Conservation (phyloP, 2,329 filamentous ascomycete species). For the Aspergillus tanneri region DNA sequence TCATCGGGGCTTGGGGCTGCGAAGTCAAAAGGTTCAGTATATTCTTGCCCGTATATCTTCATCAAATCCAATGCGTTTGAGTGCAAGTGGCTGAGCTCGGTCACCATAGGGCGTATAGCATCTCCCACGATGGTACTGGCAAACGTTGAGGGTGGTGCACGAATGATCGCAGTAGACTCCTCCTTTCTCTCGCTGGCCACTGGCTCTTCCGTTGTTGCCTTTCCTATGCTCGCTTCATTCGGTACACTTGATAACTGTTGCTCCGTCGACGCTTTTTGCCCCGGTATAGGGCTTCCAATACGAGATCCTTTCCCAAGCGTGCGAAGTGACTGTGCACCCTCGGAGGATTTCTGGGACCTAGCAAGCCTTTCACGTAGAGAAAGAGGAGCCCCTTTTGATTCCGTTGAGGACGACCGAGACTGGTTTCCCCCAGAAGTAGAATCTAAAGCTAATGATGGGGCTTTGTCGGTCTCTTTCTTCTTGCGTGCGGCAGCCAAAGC, state of each 20-base stretch:
- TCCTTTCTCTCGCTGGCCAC: conserved; percentile 15
- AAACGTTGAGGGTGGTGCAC: conserved; percentile 52
- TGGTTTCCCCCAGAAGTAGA: conserved; percentile 7
- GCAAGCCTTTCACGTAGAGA: conserved; percentile 43
- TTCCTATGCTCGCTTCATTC: conserved; percentile 2
- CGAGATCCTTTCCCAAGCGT: conserved; percentile 20
- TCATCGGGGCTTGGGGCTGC: conserved; percentile 88
- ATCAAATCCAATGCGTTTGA: conserved; percentile 36
- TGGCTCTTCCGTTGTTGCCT: conserved; percentile 8
- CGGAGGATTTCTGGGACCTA: conserved; percentile 28
- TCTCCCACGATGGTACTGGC: conserved; percentile 46
- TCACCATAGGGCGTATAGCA: conserved; percentile 22
- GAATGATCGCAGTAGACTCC: conserved; percentile 30
- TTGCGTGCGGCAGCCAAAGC: conserved; percentile 82
- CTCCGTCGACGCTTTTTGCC: conserved; percentile 23
- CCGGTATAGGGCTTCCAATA: conserved; percentile 15
- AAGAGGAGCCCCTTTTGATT: conserved; percentile 27
- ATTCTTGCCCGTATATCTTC: conserved; percentile 39
- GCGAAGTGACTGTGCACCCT: conserved; percentile 24
- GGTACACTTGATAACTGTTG: conserved; percentile 9
- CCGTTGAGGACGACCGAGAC: conserved; percentile 16
- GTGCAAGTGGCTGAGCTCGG: conserved; percentile 36
- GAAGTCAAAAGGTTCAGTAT: conserved; percentile 60
- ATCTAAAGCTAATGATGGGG: conserved; percentile 18
- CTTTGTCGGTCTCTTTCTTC: conserved; percentile 71